Percentiles rank a stretch among this genome's conserved stretches.
These are phyloP conservation scores for Phytophthora melonis DNA, from an alignment of 352 stramenopile species.

Conservation along the genomic window DNA sequence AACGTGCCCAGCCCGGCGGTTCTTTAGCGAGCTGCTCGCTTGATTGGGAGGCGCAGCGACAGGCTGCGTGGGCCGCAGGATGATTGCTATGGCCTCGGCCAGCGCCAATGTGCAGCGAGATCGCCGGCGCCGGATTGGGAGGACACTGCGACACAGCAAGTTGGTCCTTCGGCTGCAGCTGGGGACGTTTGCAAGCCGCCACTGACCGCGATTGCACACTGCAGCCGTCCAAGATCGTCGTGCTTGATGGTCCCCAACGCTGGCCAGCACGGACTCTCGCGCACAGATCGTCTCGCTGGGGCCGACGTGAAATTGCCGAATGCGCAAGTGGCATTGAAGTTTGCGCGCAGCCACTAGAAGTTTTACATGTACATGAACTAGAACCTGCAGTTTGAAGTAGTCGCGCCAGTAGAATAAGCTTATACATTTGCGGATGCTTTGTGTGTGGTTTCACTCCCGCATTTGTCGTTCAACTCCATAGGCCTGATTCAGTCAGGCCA, in stretches of 20 bases:
- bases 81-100: slow-evolving; percentile 32
- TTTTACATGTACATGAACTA: neutral
- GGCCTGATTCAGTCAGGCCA: no score
- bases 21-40: slow-evolving; percentile 21
- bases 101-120: slow-evolving; percentile 2
- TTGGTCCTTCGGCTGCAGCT: slow-evolving; percentile 24
- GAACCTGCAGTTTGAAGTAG: neutral
- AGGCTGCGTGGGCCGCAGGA: slow-evolving; percentile 2
- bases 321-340: neutral
- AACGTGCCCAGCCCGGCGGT: slow-evolving; percentile 17
- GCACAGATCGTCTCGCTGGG: neutral
- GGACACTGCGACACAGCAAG: slow-evolving; percentile 11
- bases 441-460: no score
- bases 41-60: slow-evolving; percentile 25
- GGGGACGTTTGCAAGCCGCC: slow-evolving; percentile 25
- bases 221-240: slow-evolving; percentile 15
- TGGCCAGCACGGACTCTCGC: neutral
- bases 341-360: neutral
- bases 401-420: neutral
- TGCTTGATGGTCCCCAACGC: slow-evolving; percentile 10
- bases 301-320: slow-evolving; percentile 3
- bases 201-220: slow-evolving; percentile 20
- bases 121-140: slow-evolving; percentile 11
- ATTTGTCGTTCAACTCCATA: no score
- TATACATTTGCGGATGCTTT: neutral